These are phyloP conservation scores for Neurospora terricola DNA, from an alignment of 495 filamentous ascomycete species.

Conservation along the genomic window DNA sequence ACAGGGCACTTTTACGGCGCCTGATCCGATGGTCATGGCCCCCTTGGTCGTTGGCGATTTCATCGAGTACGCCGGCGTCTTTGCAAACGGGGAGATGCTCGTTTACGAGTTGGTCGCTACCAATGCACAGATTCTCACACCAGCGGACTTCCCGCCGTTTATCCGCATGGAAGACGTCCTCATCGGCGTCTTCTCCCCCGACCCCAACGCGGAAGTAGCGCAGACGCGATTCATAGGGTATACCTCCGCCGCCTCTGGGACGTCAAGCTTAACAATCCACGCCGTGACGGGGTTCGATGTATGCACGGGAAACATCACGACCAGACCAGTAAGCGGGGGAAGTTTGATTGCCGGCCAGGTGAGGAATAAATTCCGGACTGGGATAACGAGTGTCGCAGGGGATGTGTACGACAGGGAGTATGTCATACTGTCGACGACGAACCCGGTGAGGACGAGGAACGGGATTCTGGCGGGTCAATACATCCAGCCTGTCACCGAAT, in stretches of 20 bases:
- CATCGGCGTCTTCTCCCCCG: conserved; percentile 22
- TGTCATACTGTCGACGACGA: neutral
- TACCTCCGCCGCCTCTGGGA: conserved; percentile 1
- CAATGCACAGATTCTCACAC: conserved; percentile 27
- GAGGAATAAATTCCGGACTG: conserved; percentile 2
- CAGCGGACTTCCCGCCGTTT: conserved; percentile 17
- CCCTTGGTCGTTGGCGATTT: conserved; percentile 30
- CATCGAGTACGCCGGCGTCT: conserved; percentile 25
- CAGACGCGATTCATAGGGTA: conserved; percentile 18
- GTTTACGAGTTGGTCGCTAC: conserved; percentile 24
- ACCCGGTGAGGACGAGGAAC: conserved; percentile 26
- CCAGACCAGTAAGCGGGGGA: conserved; percentile 19
- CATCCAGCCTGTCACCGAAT: conserved; percentile 29
- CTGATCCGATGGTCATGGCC: conserved; percentile 27
- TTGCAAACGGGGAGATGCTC: conserved; percentile 10
- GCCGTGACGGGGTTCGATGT: conserved; percentile 30
- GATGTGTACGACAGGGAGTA: conserved; percentile 31
- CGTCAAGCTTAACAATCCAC: conserved; percentile 17
- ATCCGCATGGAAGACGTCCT: conserved; percentile 25
- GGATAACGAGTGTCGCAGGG: conserved; percentile 15
- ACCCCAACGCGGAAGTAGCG: conserved; percentile 22
- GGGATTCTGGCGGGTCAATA: conserved; percentile 31
- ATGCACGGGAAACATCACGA: conserved; percentile 27
- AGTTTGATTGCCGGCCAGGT: conserved; percentile 1
- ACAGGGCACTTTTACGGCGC: conserved; percentile 13